Evolutionary conservation across 2,329 filamentous ascomycete genomes (phyloP), one percentile per base, ranked within the genome.

Genomic region (Dothideomycetidae sp.): DNA sequence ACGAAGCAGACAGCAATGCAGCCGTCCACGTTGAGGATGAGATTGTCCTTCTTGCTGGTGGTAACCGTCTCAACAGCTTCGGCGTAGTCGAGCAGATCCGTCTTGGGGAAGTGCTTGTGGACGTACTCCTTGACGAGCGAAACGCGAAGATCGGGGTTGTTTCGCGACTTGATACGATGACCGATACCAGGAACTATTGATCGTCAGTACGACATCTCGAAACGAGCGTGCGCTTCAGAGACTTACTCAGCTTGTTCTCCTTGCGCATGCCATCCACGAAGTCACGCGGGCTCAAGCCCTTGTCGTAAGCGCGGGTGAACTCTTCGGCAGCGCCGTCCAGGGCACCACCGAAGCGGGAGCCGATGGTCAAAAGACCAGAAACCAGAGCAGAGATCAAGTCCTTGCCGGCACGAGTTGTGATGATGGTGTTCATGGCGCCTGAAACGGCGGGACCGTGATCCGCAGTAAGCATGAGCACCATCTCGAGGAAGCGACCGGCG

Each of bases 391-490:
- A 86, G 70, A 98, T 96, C 51, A 98, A 70, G 60, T 98, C 90
- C 74, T 98, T 98, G 62, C 90, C 90, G 46, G 90, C 90, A 81
- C 90, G 83, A 43, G 90, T 98, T 46, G 90, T 98, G 62, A 98
- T 96, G 62, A 98, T 98, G 61, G 90, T 98, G 79, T 98, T 98
- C 90, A 98, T 98, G 63, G 90, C 90, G 74, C 90, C 90, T 53
- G 90, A 98, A 53, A 98, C 90, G 53, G 90, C 90, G 38, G 90
- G 90, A 66, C 90, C 90, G 77, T 98, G 90, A 59, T 98, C 90
- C 53, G 90, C 90, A 58, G 90, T 98, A 58, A 98, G 77, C 90
- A 98, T 98, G 62, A 98, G 88, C 49, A 98, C 90, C 90, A 98
- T 98, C 73, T 98, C 90, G 52, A 98, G 69, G 74, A 98, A 98